phyloP scores from a whole-genome alignment of 2,329 filamentous ascomycete genomes.

The Cordyceps tenuipes region DNA sequence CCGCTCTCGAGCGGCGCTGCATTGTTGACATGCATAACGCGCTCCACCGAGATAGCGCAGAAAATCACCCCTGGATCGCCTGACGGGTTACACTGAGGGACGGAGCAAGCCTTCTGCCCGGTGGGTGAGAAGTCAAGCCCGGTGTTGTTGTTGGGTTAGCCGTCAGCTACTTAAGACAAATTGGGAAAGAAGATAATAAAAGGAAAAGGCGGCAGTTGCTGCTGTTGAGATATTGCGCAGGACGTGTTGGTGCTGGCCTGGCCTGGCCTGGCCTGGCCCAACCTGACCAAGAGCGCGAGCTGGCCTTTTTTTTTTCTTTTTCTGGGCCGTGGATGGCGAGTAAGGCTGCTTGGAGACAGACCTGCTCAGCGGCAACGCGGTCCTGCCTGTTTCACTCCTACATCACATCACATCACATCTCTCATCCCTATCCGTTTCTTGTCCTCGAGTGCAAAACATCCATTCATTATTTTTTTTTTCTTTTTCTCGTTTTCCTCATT shows the following conservation, averaged over 20 bases:
- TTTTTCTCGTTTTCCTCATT: background rate
- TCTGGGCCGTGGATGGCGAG: too few species aligned
- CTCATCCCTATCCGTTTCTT: background rate
- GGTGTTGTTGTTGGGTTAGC: slow-evolving; percentile 8
- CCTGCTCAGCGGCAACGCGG: background rate
- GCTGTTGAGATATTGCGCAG: background rate
- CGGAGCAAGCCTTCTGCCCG: too few species aligned
- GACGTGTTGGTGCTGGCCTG: background rate
- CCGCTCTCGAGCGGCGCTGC: background rate
- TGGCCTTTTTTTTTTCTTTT: background rate
- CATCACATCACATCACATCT: background rate
- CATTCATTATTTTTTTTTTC: background rate
- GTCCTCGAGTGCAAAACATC: background rate
- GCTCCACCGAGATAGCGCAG: background rate
- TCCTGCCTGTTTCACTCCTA: slow-evolving; percentile 4
- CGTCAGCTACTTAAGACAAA: background rate
- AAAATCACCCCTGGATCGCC: background rate
- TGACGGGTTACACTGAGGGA: background rate
- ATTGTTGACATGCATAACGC: slow-evolving; percentile 12
- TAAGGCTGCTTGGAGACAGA: background rate
- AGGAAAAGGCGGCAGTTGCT: background rate
- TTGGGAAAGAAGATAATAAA: slow-evolving; percentile 9
- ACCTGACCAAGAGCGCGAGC: background rate
- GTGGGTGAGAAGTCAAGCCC: too few species aligned
- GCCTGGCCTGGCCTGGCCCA: background rate